Evolutionary conservation across 2,329 filamentous ascomycete species (phyloP).

Genomic region (Ophiostoma pallidulum): DNA sequence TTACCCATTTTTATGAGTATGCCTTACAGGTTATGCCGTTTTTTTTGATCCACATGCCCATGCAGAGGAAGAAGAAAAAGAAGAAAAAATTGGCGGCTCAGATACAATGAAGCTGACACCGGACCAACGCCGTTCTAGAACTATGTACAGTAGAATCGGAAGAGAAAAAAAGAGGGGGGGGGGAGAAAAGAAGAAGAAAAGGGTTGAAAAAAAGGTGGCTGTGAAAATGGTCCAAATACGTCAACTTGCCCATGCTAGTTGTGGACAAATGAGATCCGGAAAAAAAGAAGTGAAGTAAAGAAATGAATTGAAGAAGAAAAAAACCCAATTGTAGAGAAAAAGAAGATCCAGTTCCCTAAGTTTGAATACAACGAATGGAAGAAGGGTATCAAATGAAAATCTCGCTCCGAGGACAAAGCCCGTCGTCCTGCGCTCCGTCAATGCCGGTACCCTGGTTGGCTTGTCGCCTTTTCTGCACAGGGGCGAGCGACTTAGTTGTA

Average conservation of each 20-base stretch:
- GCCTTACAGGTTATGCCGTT: neutral
- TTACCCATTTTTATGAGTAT: neutral
- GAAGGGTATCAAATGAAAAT: conserved; percentile 14
- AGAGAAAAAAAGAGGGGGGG: no score
- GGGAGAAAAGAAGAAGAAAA: conserved; percentile 2
- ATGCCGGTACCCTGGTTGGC: conserved; percentile 4
- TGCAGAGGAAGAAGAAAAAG: conserved; percentile 3
- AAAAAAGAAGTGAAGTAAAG: neutral
- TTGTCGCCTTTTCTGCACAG: neutral
- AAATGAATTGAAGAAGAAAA: neutral
- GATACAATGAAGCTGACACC: no score
- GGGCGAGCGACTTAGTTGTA: conserved; percentile 18
- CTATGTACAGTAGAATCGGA: conserved; percentile 10
- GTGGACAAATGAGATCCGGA: neutral
- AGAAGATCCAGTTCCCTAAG: conserved; percentile 6
- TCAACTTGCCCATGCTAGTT: neutral
- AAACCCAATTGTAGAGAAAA: conserved; percentile 3
- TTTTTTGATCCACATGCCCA: neutral
- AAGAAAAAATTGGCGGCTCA: neutral
- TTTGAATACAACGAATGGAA: conserved; percentile 15
- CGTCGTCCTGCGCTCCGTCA: conserved; percentile 10
- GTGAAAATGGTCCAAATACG: neutral
- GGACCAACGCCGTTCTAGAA: neutral
- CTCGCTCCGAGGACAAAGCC: conserved; percentile 8
- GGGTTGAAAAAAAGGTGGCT: neutral